Evolutionary conservation across 768 basidiomycete genomes (phyloP).

Genomic region (Termitomyces sp.): DNA sequence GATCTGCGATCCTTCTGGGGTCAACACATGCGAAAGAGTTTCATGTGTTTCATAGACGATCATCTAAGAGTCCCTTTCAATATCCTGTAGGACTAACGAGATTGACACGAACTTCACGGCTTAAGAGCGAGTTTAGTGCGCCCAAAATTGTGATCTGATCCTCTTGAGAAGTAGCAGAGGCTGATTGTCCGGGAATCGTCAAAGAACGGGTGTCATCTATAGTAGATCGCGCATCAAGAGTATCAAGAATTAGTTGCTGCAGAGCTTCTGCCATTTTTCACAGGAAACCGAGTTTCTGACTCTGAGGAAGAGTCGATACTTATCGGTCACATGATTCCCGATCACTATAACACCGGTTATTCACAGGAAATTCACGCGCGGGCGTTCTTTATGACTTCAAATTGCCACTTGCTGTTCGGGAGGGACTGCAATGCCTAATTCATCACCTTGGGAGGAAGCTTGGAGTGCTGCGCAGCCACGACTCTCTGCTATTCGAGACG

Average conservation of each 20-base stretch:
- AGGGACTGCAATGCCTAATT: conserved; percentile 13
- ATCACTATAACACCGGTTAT: background rate
- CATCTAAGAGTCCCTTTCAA: conserved; percentile 52
- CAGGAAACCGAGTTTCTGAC: conserved; percentile 9
- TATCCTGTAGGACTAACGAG: conserved; percentile 2
- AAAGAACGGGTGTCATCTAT: conserved; percentile 71
- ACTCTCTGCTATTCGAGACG: conserved; percentile 41
- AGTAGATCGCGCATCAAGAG: conserved; percentile 47
- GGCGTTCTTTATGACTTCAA: background rate
- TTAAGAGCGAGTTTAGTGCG: conserved; percentile 84
- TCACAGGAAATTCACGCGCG: background rate
- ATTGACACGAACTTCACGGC: conserved; percentile 64
- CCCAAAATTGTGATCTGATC: conserved; percentile 83
- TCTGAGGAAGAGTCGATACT: conserved; percentile 1
- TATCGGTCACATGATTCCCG: conserved; percentile 1
- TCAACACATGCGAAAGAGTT: conserved; percentile 64
- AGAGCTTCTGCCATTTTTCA: conserved; percentile 65
- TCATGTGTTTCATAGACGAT: conserved; percentile 77
- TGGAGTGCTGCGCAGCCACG: conserved; percentile 59
- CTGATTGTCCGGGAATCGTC: conserved; percentile 55
- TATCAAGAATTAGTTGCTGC: conserved; percentile 75
- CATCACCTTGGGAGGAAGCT: conserved; percentile 47
- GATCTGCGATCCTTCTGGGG: conserved; percentile 79
- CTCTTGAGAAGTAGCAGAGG: conserved; percentile 60
- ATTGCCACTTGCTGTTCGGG: conserved; percentile 9